These are phyloP conservation scores for Oryza nivara DNA, from an alignment of 176 grass and related monocot species.

Conservation along the genomic window DNA sequence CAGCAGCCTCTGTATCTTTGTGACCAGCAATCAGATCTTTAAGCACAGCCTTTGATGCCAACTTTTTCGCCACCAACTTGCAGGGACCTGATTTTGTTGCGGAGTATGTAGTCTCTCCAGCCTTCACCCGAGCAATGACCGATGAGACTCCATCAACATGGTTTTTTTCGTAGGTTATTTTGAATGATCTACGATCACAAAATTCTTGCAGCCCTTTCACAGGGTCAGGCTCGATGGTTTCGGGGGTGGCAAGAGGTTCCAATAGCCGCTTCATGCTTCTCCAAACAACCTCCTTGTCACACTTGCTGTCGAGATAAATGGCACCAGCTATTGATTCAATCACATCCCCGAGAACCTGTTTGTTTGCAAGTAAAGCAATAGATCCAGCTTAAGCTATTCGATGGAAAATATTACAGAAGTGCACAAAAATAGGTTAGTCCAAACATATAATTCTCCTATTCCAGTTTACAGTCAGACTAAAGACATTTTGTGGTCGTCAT, in stretches of 20 bases:
- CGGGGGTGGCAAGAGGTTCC: conserved; percentile 66
- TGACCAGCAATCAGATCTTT: conserved; percentile 35
- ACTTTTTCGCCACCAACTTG: conserved; percentile 51
- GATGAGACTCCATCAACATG: conserved; percentile 32
- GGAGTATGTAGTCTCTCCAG: conserved; percentile 27
- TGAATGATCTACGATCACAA: conserved; percentile 24
- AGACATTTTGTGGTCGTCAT: neutral
- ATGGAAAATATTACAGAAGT: neutral
- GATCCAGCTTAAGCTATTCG: neutral
- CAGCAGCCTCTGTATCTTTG: neutral
- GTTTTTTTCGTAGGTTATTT: conserved; percentile 24
- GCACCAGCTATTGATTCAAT: conserved; percentile 77
- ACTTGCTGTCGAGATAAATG: conserved; percentile 62
- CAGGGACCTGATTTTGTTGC: conserved; percentile 38
- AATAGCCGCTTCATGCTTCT: conserved; percentile 56
- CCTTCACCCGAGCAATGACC: conserved; percentile 45
- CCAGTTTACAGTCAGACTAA: neutral
- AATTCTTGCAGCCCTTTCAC: conserved; percentile 60
- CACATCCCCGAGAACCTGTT: conserved; percentile 77
- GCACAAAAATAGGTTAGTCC: neutral
- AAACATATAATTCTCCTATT: neutral
- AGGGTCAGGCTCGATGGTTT: conserved; percentile 63
- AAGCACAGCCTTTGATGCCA: conserved; percentile 56
- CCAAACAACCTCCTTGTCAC: conserved; percentile 64
- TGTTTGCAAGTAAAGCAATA: conserved; percentile 12